phyloP scores from a whole-genome alignment of 2,329 filamentous ascomycete genomes.

The Aspergillus persii region DNA sequence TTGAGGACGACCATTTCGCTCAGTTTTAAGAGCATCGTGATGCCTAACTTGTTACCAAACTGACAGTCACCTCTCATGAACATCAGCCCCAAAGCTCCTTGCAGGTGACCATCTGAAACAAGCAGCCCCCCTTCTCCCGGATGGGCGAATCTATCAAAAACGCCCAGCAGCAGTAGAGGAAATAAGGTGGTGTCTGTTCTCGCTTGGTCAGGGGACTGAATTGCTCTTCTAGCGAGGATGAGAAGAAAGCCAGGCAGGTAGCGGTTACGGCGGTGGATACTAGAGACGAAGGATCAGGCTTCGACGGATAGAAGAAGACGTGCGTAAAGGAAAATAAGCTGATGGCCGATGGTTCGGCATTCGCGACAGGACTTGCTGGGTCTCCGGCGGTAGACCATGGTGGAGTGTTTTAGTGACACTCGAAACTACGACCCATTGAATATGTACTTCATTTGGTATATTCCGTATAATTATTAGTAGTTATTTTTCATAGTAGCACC shows the following conservation, averaged over 20 bases:
- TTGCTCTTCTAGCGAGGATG: background rate
- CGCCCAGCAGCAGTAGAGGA: constrained; percentile 1
- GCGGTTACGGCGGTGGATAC: background rate
- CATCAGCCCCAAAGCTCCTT: constrained; percentile 1
- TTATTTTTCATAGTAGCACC: no score
- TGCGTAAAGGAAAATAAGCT: constrained; percentile 2
- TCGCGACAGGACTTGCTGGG: constrained; percentile 6
- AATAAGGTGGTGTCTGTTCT: constrained; percentile 1
- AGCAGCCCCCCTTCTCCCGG: background rate
- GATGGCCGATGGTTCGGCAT: background rate
- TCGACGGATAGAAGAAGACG: constrained; percentile 1
- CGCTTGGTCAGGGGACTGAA: background rate
- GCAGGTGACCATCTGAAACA: background rate
- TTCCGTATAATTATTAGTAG: no score
- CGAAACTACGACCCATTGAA: no score
- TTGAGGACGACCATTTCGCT: constrained; percentile 2
- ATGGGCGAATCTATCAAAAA: constrained; percentile 1
- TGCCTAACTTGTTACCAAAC: background rate
- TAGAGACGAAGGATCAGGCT: background rate
- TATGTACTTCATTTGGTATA: no score
- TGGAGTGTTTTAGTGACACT: background rate
- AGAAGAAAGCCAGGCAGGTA: constrained; percentile 3
- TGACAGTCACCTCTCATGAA: constrained; percentile 1
- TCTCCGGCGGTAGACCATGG: constrained; percentile 5
- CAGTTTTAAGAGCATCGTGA: constrained; percentile 1